Evolutionary conservation across 345 rosid species (phyloP).

Genomic region (Camelina hispida): DNA sequence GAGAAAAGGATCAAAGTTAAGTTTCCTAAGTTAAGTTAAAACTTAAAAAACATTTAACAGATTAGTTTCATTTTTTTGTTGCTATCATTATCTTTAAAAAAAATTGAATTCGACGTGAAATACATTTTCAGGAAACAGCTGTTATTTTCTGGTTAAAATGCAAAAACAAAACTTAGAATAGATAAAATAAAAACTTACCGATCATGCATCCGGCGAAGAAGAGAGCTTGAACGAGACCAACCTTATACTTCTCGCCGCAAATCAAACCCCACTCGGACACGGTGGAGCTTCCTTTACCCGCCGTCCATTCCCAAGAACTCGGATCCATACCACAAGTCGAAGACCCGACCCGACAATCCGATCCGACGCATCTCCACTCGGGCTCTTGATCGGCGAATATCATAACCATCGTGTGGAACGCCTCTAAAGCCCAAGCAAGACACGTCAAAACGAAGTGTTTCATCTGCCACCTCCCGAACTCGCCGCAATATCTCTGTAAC

Average conservation of each 20-base stretch:
- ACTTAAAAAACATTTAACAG: too few relatives aligned
- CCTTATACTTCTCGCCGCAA: slow-evolving; percentile 77
- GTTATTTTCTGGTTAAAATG: slow-evolving; percentile 1
- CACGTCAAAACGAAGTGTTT: slow-evolving; percentile 81
- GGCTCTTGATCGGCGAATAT: slow-evolving; percentile 90
- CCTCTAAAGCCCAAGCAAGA: slow-evolving; percentile 94
- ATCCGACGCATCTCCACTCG: slow-evolving; percentile 51
- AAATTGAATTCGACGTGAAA: not conserved
- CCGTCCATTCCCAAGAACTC: slow-evolving; percentile 80
- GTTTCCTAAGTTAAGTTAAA: too few relatives aligned
- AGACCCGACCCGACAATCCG: slow-evolving; percentile 52
- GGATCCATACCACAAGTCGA: slow-evolving; percentile 57
- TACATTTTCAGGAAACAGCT: slow-evolving; percentile 13
- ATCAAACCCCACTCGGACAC: slow-evolving; percentile 86
- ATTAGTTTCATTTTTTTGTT: too few relatives aligned
- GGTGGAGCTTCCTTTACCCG: slow-evolving; percentile 70
- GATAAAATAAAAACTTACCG: slow-evolving; percentile 52
- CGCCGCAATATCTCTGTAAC: slow-evolving; percentile 80
- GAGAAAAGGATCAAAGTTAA: not conserved
- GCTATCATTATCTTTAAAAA: too few relatives aligned
- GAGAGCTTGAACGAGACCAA: slow-evolving; percentile 84
- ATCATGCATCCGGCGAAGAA: slow-evolving; percentile 94
- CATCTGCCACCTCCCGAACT: slow-evolving; percentile 88
- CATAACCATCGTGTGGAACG: slow-evolving; percentile 93
- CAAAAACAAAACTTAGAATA: not conserved